Evolutionary conservation across 164 flowering plant species (phyloP).

Genomic region (Dillenia turbinata): DNA sequence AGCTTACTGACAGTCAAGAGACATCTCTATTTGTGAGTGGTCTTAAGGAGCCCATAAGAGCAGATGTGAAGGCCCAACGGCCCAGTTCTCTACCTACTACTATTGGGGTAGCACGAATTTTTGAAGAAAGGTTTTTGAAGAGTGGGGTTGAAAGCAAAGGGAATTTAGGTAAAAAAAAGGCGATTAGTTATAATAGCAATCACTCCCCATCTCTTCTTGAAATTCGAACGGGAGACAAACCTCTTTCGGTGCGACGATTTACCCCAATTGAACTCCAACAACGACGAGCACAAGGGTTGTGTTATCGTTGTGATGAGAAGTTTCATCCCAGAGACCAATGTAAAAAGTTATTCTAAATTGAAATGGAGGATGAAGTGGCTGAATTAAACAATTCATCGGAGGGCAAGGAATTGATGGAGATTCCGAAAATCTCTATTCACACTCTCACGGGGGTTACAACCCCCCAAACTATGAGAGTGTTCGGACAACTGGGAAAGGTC

Average conservation of each 20-base stretch:
- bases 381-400: no score
- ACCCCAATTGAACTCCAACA: no score
- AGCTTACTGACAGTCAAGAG: not conserved
- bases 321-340: no score
- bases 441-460: no score
- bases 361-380: no score
- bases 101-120: not conserved
- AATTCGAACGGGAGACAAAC: not conserved
- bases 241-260: no score
- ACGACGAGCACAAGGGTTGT: no score
- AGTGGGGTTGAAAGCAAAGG: not conserved
- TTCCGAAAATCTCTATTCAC: no score
- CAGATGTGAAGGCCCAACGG: not conserved
- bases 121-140: not conserved
- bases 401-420: rapidly evolving
- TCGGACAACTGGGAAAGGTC: no score
- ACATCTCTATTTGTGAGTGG: not conserved
- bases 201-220: not conserved
- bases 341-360: no score
- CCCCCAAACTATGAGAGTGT: no score
- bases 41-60: not conserved
- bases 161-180: not conserved
- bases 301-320: no score
- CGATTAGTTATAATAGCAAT: not conserved
- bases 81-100: not conserved